These are phyloP conservation scores for Suhomyces ambrosiae DNA, from an alignment of 1,139 yeast genomes.

Conservation along the genomic window DNA sequence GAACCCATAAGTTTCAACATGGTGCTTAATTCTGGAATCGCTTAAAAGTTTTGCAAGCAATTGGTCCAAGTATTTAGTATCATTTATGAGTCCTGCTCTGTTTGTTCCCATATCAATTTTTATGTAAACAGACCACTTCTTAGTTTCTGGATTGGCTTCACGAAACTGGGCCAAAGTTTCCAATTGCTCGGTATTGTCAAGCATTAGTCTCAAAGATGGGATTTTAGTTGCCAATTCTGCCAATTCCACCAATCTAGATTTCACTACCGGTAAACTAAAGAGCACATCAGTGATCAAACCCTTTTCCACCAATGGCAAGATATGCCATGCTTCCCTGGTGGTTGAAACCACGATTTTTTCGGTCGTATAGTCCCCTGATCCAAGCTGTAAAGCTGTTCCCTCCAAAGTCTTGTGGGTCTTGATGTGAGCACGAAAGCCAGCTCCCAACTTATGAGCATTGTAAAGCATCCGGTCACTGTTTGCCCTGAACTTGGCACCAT, in stretches of 20 bases:
- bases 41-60: constrained; percentile 32
- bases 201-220: constrained; percentile 54
- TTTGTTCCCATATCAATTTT: constrained; percentile 64
- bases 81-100: constrained; percentile 59
- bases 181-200: constrained; percentile 63
- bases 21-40: constrained; percentile 21
- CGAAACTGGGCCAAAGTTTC: constrained; percentile 45
- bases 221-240: constrained; percentile 44
- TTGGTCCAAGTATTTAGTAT: constrained; percentile 29
- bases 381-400: constrained; percentile 36
- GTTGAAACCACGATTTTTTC: constrained; percentile 70
- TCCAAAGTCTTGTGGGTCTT: constrained; percentile 68
- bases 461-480: constrained; percentile 37
- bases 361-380: constrained; percentile 27
- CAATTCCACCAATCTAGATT: constrained; percentile 54
- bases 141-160: constrained; percentile 19
- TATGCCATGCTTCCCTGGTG: constrained; percentile 62
- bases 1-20: constrained; percentile 60
- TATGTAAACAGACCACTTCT: constrained; percentile 57
- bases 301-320: constrained; percentile 45
- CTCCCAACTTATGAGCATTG: constrained; percentile 31
- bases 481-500: constrained; percentile 27
- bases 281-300: constrained; percentile 60
- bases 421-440: constrained; percentile 64
- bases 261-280: constrained; percentile 69